Base-by-base conservation (phyloP, 2,329 filamentous ascomycete species). In the Paracoccidioides lutzii region DNA sequence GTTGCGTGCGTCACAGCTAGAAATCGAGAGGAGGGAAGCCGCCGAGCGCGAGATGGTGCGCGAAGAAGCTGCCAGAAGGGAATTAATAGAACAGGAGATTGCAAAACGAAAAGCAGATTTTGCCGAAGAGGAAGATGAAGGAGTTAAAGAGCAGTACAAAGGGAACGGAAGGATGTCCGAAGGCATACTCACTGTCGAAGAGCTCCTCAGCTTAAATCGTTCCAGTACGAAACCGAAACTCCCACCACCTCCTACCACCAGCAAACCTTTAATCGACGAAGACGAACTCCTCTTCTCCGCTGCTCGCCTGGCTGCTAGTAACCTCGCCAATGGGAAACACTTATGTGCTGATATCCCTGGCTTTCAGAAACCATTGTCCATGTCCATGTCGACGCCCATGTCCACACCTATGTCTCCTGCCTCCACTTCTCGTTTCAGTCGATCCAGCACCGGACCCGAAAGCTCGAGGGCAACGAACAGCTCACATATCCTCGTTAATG, bases 241-340 rank as follows among this genome's bases (percentile, higher is more conserved):
- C 15, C 41, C 56, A 4, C 51, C 37, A 50, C 50, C 41, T 33
- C 30, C n/a, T 9, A 3, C 46, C 46, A 37, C 46, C 38, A n/a
- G 15, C 53, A 12, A 54, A 50, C 51, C 60, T 8, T 10, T 55
- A 55, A 64, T 73, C 41, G 69, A 74, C 41, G 67, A 73, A 58
- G 71, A 74, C 50, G 71, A 74, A 59, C 61, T 74, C 8, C 65
- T 73, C 10, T 63, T 74, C 15, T 71, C 65, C 33, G 69, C 70
- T 5, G 71, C 71, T 8, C 69, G 71, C 8, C 71, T 74, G 44
- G 67, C 68, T 22, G 71, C 71, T 7, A 69, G 72, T 55, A 64
- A 67, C n/a, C 50, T 74, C 7, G 64, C 69, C 7, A 69, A 61
- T 15, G 70, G 71, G 1, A 67, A 67, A 7, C 65, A 59, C 5